Evolutionary conservation across 2,329 filamentous ascomycete genomes (phyloP), one percentile per base, ranked within the genome.

Genomic region (Penicillium concentricum): DNA sequence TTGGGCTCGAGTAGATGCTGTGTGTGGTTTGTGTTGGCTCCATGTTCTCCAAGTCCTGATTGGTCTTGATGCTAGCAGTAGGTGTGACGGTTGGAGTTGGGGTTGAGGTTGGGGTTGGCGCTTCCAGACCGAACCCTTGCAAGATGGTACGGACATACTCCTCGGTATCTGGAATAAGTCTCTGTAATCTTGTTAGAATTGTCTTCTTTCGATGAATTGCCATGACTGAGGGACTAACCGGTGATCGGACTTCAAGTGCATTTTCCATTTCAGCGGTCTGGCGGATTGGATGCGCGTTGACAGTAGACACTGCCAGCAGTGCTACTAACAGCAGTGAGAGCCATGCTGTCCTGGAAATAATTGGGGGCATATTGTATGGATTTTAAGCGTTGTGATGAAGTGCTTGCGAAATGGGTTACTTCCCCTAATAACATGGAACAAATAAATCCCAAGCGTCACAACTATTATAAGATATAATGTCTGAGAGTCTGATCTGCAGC

Each of bases 121-220:
- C 28, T 8, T 20, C 10, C 3, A 69, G 35, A 7, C 67, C 67
- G 4, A 70, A 22, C 7, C 52, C 38, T 34, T 58, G 37, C 3
- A 70, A 43, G 20, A 69, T 12, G 2, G 52, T 16, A 37, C 44
- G 7, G 1, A 70, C 28, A 26, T 69, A 60, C 4, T 60, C 13
- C 7, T 59, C 26, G 10, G 57, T 62, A 24, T 61, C 54, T 16
- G 68, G 66, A 35, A 69, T 65, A 8, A 67, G 46, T 54, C 67
- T 60, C 67, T 70, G 34, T 35, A 1, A 0, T 13, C 18, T 0
- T 24, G 18, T 65, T 54, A 64, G 56, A 1, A 32, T 26, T 16
- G 4, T 42, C 5, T 22, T 4, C 20, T 13, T 30, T 32, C 1
- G 12, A 2, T 16, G 4, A 26, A 44, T 16, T 22, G 10, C 10